phyloP scores from a whole-genome alignment of 768 basidiomycete genomes.

The Kwoniella pini region DNA sequence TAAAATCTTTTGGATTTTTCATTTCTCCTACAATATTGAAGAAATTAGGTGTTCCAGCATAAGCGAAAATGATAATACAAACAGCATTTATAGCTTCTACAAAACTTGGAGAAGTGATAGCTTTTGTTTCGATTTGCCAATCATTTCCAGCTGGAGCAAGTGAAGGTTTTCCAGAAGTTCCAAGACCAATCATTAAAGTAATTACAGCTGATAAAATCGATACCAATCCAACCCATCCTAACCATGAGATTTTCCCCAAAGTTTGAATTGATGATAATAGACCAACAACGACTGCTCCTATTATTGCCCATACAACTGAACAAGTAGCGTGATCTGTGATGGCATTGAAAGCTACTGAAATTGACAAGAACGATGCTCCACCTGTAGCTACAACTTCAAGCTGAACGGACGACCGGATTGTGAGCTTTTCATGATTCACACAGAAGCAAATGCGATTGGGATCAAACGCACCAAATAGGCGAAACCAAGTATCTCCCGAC shows the following conservation, averaged over 20 bases:
- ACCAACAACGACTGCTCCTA: slow-evolving; percentile 42
- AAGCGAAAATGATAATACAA: slow-evolving; percentile 51
- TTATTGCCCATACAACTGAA: slow-evolving; percentile 53
- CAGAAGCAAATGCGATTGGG: no score
- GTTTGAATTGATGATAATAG: slow-evolving; percentile 46
- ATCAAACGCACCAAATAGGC: slow-evolving; percentile 33
- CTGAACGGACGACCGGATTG: slow-evolving; percentile 3
- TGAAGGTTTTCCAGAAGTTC: slow-evolving; percentile 32
- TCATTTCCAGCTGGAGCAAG: slow-evolving; percentile 30
- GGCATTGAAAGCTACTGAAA: slow-evolving; percentile 55
- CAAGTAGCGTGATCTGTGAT: slow-evolving; percentile 53
- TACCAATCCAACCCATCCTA: slow-evolving; percentile 46
- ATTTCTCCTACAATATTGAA: slow-evolving; percentile 53
- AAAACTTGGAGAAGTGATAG: slow-evolving; percentile 25
- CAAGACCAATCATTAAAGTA: slow-evolving; percentile 38
- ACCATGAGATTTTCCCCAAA: slow-evolving; percentile 47
- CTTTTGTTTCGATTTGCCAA: slow-evolving; percentile 13
- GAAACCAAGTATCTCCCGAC: slow-evolving; percentile 33
- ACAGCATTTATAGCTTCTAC: slow-evolving; percentile 52
- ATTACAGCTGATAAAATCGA: slow-evolving; percentile 38
- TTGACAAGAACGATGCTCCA: slow-evolving; percentile 43
- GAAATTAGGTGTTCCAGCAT: slow-evolving; percentile 41
- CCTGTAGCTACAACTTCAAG: slow-evolving; percentile 19
- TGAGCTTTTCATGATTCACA: not conserved
- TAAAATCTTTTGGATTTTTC: slow-evolving; percentile 51